Conservation (phyloP, 2,329 filamentous ascomycete genomes). For the Pseudopyricularia cyperi region DNA sequence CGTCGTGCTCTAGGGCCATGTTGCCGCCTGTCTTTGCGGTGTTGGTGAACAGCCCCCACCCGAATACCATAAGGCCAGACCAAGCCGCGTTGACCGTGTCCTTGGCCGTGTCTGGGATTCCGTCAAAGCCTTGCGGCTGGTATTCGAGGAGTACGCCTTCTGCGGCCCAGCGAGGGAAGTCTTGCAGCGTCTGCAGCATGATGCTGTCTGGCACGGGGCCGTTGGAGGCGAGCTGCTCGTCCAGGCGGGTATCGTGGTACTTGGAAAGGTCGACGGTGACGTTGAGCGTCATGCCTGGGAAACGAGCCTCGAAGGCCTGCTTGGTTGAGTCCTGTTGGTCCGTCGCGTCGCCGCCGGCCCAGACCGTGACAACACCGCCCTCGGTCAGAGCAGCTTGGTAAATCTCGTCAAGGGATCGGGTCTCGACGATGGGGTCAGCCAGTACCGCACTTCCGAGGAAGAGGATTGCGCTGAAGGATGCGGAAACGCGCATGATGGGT, state of each 20-base stretch:
- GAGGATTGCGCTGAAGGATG: neutral
- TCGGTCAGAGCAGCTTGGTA: conserved; percentile 34
- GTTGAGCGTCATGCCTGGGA: conserved; percentile 37
- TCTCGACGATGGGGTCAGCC: conserved; percentile 7
- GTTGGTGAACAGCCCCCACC: conserved; percentile 23
- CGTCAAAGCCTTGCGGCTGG: conserved; percentile 29
- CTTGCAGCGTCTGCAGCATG: conserved; percentile 35
- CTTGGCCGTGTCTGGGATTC: conserved; percentile 26
- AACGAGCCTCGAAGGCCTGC: conserved; percentile 27
- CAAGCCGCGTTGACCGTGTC: conserved; percentile 25
- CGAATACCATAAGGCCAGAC: conserved; percentile 24
- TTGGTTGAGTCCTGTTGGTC: conserved; percentile 25
- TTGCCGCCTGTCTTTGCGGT: conserved; percentile 18
- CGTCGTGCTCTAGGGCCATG: conserved; percentile 23
- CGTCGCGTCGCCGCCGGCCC: conserved; percentile 34
- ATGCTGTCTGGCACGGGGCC: conserved; percentile 29
- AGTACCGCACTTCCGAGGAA: neutral
- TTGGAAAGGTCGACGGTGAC: conserved; percentile 42
- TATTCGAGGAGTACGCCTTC: conserved; percentile 34
- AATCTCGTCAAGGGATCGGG: conserved; percentile 31
- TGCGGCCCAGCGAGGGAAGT: conserved; percentile 36
- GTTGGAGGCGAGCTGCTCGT: conserved; percentile 25
- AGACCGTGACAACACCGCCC: conserved; percentile 28
- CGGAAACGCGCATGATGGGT: neutral
- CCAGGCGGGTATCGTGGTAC: conserved; percentile 34